Percentiles rank a stretch among this genome's conserved stretches.
Conservation (phyloP, 805 yeast species). For the Saccharomycopsis oosterbeekiorum region DNA sequence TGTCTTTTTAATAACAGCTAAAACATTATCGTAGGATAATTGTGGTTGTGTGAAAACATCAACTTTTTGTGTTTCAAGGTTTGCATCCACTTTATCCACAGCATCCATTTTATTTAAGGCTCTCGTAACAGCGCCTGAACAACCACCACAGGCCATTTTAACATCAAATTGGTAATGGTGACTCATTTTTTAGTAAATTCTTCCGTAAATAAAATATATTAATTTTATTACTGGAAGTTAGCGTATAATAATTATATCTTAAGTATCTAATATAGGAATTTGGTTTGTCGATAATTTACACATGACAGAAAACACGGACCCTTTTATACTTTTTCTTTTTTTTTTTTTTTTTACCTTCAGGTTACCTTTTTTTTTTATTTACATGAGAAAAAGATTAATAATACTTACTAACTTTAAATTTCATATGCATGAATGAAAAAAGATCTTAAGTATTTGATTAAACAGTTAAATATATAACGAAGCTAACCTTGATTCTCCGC, state of each 20-base stretch:
- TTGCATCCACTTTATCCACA: slow-evolving; percentile 60
- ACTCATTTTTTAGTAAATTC: neutral
- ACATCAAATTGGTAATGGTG: slow-evolving; percentile 68
- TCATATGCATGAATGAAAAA: too few species aligned
- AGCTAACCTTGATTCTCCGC: too few species aligned
- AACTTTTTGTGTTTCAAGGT: slow-evolving; percentile 74
- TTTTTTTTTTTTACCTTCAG: neutral
- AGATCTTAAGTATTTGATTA: too few species aligned
- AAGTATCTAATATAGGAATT: too few species aligned
- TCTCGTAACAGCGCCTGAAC: slow-evolving; percentile 78
- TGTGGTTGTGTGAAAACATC: slow-evolving; percentile 52
- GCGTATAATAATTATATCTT: too few species aligned
- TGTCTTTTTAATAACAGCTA: slow-evolving; percentile 74
- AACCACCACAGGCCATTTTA: slow-evolving; percentile 78
- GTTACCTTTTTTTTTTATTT: neutral
- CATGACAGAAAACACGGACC: neutral
- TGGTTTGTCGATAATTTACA: neutral
- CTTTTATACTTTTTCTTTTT: neutral
- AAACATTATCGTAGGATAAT: slow-evolving; percentile 63
- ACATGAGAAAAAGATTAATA: neutral
- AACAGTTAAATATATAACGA: too few species aligned
- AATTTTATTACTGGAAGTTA: too few species aligned
- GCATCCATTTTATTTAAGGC: slow-evolving; percentile 66
- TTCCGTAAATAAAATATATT: too few species aligned
- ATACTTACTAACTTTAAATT: neutral